Conservation (phyloP, 441 rosid species). For the Populus hybrid region DNA sequence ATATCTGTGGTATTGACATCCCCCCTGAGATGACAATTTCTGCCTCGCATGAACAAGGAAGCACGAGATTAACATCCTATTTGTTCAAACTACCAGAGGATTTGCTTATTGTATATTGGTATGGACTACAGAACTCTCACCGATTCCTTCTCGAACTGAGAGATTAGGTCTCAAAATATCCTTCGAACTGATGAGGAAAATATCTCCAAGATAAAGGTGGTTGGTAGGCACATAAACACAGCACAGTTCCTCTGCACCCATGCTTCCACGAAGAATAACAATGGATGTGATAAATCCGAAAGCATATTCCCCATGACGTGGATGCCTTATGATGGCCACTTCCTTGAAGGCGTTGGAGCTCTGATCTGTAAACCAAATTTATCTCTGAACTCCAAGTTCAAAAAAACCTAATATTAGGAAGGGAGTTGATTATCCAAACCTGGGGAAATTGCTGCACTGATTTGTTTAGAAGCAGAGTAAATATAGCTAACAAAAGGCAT, state of each 20-base stretch:
- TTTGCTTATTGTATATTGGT: neutral
- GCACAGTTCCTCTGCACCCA: slow-evolving; percentile 1
- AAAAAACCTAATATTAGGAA: neutral
- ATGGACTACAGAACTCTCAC: slow-evolving; percentile 31
- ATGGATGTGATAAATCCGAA: slow-evolving; percentile 61
- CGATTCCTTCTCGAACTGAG: slow-evolving; percentile 92
- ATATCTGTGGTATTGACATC: slow-evolving; percentile 91
- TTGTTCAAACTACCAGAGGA: neutral
- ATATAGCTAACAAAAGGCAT: slow-evolving; percentile 70
- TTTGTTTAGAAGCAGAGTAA: slow-evolving; percentile 76
- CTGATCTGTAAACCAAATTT: slow-evolving; percentile 44
- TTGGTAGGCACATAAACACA: slow-evolving; percentile 70
- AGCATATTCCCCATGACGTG: slow-evolving; percentile 65
- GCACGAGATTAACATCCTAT: neutral
- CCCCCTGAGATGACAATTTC: slow-evolving; percentile 90
- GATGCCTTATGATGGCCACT: slow-evolving; percentile 72
- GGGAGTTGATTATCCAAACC: slow-evolving; percentile 26
- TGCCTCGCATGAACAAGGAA: slow-evolving; percentile 19
- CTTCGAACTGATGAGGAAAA: slow-evolving; percentile 63
- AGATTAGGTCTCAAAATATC: slow-evolving; percentile 90
- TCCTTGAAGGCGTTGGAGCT: slow-evolving; percentile 69
- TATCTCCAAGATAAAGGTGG: slow-evolving; percentile 93
- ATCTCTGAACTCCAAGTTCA: neutral
- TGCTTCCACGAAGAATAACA: slow-evolving; percentile 4
- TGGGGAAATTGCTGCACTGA: slow-evolving; percentile 69